phyloP scores from a whole-genome alignment of 2,329 filamentous ascomycete species.

The Penicillium fuscoglaucum region DNA sequence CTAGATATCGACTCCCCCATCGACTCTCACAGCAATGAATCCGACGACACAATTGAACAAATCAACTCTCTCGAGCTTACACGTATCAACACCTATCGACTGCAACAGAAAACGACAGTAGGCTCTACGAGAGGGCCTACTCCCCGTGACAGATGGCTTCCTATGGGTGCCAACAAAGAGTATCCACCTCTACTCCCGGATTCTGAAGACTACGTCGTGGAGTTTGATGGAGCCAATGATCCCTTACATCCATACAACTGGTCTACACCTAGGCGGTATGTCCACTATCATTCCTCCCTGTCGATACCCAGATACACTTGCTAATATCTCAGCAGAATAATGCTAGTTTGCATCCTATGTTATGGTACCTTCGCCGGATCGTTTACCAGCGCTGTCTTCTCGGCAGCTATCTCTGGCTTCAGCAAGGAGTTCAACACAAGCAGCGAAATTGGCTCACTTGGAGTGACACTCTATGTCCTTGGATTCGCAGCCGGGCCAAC shows the following conservation, averaged over 20 bases:
- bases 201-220: slow-evolving; percentile 56
- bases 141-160: slow-evolving; percentile 23
- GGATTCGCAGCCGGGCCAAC: slow-evolving; percentile 55
- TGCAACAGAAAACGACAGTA: slow-evolving; percentile 12
- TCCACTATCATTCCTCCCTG: background rate
- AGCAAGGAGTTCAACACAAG: slow-evolving; percentile 52
- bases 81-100: slow-evolving; percentile 12
- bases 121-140: slow-evolving; percentile 9
- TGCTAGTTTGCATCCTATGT: slow-evolving; percentile 7
- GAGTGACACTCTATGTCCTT: slow-evolving; percentile 46
- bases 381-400: slow-evolving; percentile 65
- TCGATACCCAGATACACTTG: background rate
- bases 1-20: background rate
- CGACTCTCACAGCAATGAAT: slow-evolving; percentile 10
- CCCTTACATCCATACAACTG: slow-evolving; percentile 56
- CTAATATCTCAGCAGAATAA: background rate
- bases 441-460: slow-evolving; percentile 42
- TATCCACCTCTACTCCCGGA: slow-evolving; percentile 53
- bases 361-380: slow-evolving; percentile 13
- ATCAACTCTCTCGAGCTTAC: slow-evolving; percentile 10
- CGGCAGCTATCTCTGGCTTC: slow-evolving; percentile 61
- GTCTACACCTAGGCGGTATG: slow-evolving; percentile 47
- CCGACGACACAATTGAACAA: slow-evolving; percentile 12
- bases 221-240: slow-evolving; percentile 56
- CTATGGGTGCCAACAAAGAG: slow-evolving; percentile 45